A percentile compares a stretch with the other conserved stretches of the same genome.
Evolutionary conservation across 306 rosid species (phyloP).

Genomic region (Ammopiptanthus mongolicus): DNA sequence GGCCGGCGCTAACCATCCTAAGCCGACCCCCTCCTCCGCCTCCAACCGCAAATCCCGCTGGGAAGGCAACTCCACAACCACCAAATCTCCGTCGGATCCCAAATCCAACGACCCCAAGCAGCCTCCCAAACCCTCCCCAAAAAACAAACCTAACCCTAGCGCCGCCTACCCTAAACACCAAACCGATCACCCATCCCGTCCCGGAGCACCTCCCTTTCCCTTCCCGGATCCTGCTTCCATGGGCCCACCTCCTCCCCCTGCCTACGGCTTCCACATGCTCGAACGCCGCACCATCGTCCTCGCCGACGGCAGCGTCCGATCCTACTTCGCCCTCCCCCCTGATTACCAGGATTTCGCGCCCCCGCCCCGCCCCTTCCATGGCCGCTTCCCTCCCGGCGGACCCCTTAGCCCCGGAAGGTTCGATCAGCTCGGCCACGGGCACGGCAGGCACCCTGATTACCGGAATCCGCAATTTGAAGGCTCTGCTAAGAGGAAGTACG

Average conservation of each 20-base stretch:
- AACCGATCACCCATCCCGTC: conserved; percentile 17
- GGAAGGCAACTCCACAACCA: conserved; percentile 31
- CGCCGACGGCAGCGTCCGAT: conserved; percentile 86
- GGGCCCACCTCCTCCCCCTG: conserved; percentile 83
- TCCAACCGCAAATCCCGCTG: conserved; percentile 78
- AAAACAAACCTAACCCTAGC: conserved; percentile 29
- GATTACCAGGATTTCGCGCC: conserved; percentile 74
- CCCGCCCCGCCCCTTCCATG: conserved; percentile 30
- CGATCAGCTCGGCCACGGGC: no score
- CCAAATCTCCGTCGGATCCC: conserved; percentile 35
- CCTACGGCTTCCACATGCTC: conserved; percentile 94
- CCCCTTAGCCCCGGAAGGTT: conserved; percentile 33
- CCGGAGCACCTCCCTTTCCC: conserved; percentile 26
- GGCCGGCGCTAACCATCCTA: conserved; percentile 74
- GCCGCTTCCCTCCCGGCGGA: conserved; percentile 31
- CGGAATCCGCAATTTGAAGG: conserved; percentile 52
- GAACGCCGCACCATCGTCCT: conserved; percentile 89
- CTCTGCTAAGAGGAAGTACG: conserved; percentile 59
- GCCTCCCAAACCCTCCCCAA: conserved; percentile 36
- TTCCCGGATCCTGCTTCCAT: conserved; percentile 50
- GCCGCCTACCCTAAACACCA: conserved; percentile 32
- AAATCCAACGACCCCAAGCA: conserved; percentile 46
- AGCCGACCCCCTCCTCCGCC: conserved; percentile 36
- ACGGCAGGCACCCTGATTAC: conserved; percentile 55
- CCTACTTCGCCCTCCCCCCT: conserved; percentile 86